phyloP scores from a whole-genome alignment of 2,329 filamentous ascomycete genomes.

The Fusarium annulatum region DNA sequence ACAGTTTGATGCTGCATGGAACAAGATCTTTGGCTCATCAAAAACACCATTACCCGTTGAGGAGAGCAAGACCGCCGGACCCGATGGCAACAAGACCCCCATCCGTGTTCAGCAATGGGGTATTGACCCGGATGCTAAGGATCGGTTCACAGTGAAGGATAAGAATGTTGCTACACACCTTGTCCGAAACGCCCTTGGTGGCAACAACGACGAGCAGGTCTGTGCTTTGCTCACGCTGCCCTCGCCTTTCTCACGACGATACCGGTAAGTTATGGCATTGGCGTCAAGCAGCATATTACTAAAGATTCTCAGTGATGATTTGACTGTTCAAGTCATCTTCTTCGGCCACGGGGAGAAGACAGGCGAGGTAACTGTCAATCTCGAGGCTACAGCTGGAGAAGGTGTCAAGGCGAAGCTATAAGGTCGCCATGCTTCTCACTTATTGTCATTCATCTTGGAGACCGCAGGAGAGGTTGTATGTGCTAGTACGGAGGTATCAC shows the following conservation, averaged over 20 bases:
- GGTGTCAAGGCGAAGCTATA: constrained; percentile 56
- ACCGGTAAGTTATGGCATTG: constrained; percentile 68
- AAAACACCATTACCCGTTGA: constrained; percentile 79
- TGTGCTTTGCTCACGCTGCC: constrained; percentile 92
- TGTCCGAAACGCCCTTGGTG: constrained; percentile 92
- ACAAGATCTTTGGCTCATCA: constrained; percentile 66
- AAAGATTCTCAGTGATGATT: constrained; percentile 75
- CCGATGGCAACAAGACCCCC: constrained; percentile 83
- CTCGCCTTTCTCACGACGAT: constrained; percentile 89
- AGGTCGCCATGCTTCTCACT: neutral
- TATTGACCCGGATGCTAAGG: constrained; percentile 75
- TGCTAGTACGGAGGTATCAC: neutral
- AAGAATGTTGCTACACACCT: constrained; percentile 97
- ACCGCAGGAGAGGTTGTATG: neutral
- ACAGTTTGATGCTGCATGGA: constrained; percentile 78
- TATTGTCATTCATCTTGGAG: neutral
- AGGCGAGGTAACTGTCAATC: constrained; percentile 84
- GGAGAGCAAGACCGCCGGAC: constrained; percentile 59
- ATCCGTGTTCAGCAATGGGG: constrained; percentile 94
- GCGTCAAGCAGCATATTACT: neutral
- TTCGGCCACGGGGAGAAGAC: constrained; percentile 85
- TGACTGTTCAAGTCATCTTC: constrained; percentile 98
- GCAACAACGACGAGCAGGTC: constrained; percentile 92
- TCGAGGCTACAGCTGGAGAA: constrained; percentile 79
- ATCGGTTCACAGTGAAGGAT: constrained; percentile 93